These are phyloP conservation scores for Spathaspora sp. DNA, from an alignment of 1,139 yeast genomes.

Conservation along the genomic window DNA sequence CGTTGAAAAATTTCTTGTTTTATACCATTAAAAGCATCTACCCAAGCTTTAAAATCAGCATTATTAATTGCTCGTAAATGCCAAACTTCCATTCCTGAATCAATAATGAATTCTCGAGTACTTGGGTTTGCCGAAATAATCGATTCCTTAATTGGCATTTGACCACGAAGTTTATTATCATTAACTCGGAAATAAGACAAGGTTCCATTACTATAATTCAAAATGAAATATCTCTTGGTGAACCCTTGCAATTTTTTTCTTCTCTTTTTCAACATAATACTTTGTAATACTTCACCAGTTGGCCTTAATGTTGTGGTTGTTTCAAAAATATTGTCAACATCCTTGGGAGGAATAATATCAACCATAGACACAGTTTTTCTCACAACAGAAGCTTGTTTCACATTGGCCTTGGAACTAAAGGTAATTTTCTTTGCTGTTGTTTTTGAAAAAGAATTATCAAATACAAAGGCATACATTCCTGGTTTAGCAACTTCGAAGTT, in stretches of 20 bases:
- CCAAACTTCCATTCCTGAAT: constrained; percentile 97
- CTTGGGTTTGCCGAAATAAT: constrained; percentile 77
- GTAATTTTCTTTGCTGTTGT: constrained; percentile 79
- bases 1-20: constrained; percentile 21
- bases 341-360: constrained; percentile 4
- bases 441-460: constrained; percentile 90
- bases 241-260: constrained; percentile 81
- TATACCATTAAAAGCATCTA: constrained; percentile 64
- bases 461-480: constrained; percentile 81
- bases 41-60: constrained; percentile 79
- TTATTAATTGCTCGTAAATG: constrained; percentile 66
- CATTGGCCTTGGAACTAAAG: constrained; percentile 56
- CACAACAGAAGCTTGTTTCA: constrained; percentile 6
- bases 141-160: constrained; percentile 82
- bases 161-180: constrained; percentile 79
- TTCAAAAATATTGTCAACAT: constrained; percentile 4
- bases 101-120: constrained; percentile 71
- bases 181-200: constrained; percentile 74
- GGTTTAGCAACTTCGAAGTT: constrained; percentile 54
- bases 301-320: constrained; percentile 22
- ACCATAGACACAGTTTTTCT: not conserved
- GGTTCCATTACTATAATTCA: constrained; percentile 80
- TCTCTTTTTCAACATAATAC: constrained; percentile 70
- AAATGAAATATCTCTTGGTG: constrained; percentile 77
- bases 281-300: constrained; percentile 69